Evolutionary conservation across 257 asterid species (phyloP), one percentile per base, ranked within the genome.

Genomic region (Cinchona pubescens): DNA sequence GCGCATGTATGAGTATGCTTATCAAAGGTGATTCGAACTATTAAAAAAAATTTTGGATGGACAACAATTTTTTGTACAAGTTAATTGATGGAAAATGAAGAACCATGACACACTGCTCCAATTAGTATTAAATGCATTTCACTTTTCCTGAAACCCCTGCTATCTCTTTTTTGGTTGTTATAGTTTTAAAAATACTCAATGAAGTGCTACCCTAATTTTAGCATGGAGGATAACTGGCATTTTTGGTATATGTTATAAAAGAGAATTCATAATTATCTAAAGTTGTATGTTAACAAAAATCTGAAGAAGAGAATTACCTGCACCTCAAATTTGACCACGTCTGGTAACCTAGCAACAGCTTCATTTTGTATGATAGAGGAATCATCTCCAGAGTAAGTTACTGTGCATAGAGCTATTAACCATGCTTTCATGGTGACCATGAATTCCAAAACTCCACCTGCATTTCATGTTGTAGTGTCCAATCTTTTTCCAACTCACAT

Each of bases 401-500:
- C 79, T 82, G n/a, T 83, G 82, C 88, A 88, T 83, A 42, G 90
- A 77, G 65, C 61, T 88, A 76, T 81, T 81, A 14, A 78, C 73
- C 71, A 70, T 68, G 83, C 88, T 86, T 71, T 80, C 85, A 60
- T 78, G 84, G 69, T 70, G 83, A 82, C 86, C 83, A 40, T 84
- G 87, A 69, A 69, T 34, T 43, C 83, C 87, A 71, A 88, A 88
- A 75, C 77, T 71, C 93, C 94, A 94, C 82, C 92, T 83, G 87
- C 97, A 94, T 85, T 92, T 94, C 96, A 94, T 89, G 87, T 92
- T 92, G 84, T 94, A 94, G 56, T 83, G 96, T 55, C 97, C 98
- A 23, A 90, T 88, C 87, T 85, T 90, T 88, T 94, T 90, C 98
- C 98, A 94, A 83, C 76, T 75, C 56, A 94, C 96, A 40, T 87